Base-by-base conservation (phyloP, 2,329 filamentous ascomycete genomes). In the Cadophora sp. region DNA sequence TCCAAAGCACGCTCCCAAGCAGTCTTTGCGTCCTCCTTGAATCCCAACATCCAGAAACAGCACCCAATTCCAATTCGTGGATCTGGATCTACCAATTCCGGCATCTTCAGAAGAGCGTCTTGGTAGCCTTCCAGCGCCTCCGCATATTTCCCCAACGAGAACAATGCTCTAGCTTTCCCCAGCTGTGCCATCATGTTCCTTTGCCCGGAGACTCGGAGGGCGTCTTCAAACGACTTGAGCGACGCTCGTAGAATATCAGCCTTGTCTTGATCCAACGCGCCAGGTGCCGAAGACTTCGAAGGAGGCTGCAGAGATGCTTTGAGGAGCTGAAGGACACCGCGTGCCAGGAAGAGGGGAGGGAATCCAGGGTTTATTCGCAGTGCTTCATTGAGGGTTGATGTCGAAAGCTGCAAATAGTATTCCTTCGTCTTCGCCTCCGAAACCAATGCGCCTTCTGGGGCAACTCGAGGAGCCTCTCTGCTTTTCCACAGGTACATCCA, bases 1-100 rank as follows among this genome's bases (percentile, higher is more conserved):
- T 96, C 92, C 33, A 97, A 81, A 14, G 91, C 89, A 70, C 96
- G 86, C 76, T 97, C 91, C 96, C 96, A 99, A 14, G 96, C 95
- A 58, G 84, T 83, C 76, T 92, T 95, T 8, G 96, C 96, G 74
- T 97, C 93, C 41, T 97, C 93, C 79, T 96, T 97, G 83, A 93
- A 94, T 13, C 94, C 94, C 33, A 99, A 84, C 79, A 97, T 93
- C 96, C 96, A 99, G 78, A 97, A 91, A 82, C 96, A 99, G 79
- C 93, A 96, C 55, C 96, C 96, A 75, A 99, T 95, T 64, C 96
- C 96, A 73, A 99, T 95, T 73, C 96, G 88, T 72, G 96, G 96
- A 79, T 99, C 96, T 0, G 96, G 96, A 75, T 99, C 96, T 50
- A 91, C 88, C 75, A 98, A 84, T 72, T 93, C 89, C 1, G 96